A percentile compares a stretch with the other conserved stretches of the same genome.
These are phyloP conservation scores for Metschnikowia noctiluminum DNA, from an alignment of 805 yeast species.

Conservation along the genomic window DNA sequence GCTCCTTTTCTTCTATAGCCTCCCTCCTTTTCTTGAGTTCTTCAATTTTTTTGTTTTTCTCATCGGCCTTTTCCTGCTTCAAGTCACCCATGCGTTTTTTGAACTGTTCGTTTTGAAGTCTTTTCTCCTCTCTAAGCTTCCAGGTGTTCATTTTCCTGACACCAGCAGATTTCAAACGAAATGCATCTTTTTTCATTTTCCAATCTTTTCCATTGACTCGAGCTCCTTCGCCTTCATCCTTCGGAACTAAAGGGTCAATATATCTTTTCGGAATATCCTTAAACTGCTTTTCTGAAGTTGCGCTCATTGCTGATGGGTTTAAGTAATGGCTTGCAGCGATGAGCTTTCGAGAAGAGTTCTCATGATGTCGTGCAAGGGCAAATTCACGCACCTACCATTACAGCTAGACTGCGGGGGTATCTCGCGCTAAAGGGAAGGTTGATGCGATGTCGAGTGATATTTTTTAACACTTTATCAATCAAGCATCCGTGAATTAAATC, in stretches of 20 bases:
- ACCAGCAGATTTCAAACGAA: conserved; percentile 60
- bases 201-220: conserved; percentile 68
- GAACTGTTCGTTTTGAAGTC: conserved; percentile 60
- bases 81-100: conserved; percentile 68
- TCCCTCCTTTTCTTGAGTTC: conserved; percentile 71
- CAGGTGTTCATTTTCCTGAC: conserved; percentile 51
- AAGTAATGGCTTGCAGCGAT: conserved; percentile 4
- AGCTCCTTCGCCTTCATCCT: conserved; percentile 43
- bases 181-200: conserved; percentile 67
- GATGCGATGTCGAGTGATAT: too few species aligned
- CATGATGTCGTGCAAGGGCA: conserved; percentile 1
- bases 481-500: too few species aligned
- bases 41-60: conserved; percentile 49
- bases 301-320: conserved; percentile 24
- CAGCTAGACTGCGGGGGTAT: too few species aligned
- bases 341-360: conserved; percentile 2
- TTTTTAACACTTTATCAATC: too few species aligned
- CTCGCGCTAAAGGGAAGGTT: too few species aligned
- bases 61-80: conserved; percentile 73
- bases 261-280: conserved; percentile 35
- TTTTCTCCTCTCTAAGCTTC: conserved; percentile 64
- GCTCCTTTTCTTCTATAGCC: conserved; percentile 82
- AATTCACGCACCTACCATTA: too few species aligned
- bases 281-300: conserved; percentile 25
- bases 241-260: conserved; percentile 31